Conservation (phyloP, 352 stramenopile species). For the Plasmopara viticola region DNA sequence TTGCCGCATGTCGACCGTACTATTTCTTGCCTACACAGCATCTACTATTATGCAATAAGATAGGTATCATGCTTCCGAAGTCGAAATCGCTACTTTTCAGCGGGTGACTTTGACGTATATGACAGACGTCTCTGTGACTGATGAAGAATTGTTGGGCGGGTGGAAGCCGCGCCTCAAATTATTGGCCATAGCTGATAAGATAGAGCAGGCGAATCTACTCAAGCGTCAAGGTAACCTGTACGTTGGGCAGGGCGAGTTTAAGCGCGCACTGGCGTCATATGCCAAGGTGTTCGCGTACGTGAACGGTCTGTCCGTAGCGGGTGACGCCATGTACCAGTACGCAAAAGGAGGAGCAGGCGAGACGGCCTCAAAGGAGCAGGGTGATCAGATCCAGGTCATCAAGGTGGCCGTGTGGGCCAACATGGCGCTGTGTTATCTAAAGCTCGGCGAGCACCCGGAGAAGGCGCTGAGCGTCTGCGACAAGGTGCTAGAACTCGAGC, state of each 20-base stretch:
- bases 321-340: constrained; percentile 78
- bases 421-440: constrained; percentile 79
- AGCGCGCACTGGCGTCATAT: constrained; percentile 58
- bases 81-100: too few relatives aligned
- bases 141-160: constrained; percentile 45
- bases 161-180: constrained; percentile 65
- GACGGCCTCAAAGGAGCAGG: constrained; percentile 45
- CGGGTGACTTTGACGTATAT: too few relatives aligned
- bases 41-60: too few relatives aligned
- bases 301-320: constrained; percentile 66
- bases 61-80: too few relatives aligned
- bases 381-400: constrained; percentile 50
- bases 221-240: constrained; percentile 76
- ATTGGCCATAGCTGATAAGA: constrained; percentile 64
- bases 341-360: constrained; percentile 35
- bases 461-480: constrained; percentile 61
- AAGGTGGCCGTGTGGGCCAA: constrained; percentile 74
- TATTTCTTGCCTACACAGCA: too few relatives aligned
- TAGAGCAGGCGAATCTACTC: constrained; percentile 61
- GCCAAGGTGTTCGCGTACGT: constrained; percentile 79
- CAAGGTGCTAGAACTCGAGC: constrained; percentile 65
- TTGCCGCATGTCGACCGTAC: too few relatives aligned
- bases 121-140: neutral
- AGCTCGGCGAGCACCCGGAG: constrained; percentile 42
- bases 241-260: constrained; percentile 54